Evolutionary conservation across 331 rosid species (phyloP).

Genomic region (Saraca asoca): DNA sequence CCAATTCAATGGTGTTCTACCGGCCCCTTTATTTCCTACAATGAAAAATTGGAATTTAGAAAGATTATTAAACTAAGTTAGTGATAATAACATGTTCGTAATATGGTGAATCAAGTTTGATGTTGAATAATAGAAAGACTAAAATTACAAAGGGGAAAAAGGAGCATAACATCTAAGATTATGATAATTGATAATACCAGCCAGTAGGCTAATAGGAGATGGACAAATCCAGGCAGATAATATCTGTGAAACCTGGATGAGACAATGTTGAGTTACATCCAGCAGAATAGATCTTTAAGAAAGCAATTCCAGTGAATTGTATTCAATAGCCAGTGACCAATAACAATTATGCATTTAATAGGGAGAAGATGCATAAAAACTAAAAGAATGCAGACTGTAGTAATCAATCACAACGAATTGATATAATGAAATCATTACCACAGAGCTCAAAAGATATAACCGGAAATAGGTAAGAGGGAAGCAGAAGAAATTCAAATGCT

Average conservation of each 20-base stretch:
- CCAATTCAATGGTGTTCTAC: slow-evolving; percentile 91
- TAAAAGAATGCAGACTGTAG: slow-evolving; percentile 9
- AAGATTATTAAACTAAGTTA: too few relatives aligned
- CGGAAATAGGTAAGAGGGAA: slow-evolving; percentile 9
- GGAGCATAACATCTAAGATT: neutral
- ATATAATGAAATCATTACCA: slow-evolving; percentile 20
- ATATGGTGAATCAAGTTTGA: neutral
- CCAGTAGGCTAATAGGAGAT: slow-evolving; percentile 2
- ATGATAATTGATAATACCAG: neutral
- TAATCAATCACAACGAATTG: slow-evolving; percentile 18
- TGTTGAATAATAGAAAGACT: neutral
- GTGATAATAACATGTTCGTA: neutral
- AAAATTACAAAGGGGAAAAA: neutral
- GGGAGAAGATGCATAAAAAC: neutral
- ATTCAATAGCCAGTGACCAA: slow-evolving; percentile 17
- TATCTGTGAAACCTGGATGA: slow-evolving; percentile 1
- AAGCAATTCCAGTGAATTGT: slow-evolving; percentile 19
- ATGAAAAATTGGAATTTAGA: neutral
- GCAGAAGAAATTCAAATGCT: slow-evolving; percentile 27
- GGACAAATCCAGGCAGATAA: slow-evolving; percentile 10
- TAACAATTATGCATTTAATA: slow-evolving; percentile 6
- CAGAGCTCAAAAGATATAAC: slow-evolving; percentile 20
- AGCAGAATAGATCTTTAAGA: neutral
- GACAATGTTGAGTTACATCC: slow-evolving; percentile 2
- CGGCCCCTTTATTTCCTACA: slow-evolving; percentile 90